Percentiles rank a stretch among this genome's conserved stretches.
phyloP scores from a whole-genome alignment of 768 basidiomycete genomes.

The Sporobolomyces phaffii region DNA sequence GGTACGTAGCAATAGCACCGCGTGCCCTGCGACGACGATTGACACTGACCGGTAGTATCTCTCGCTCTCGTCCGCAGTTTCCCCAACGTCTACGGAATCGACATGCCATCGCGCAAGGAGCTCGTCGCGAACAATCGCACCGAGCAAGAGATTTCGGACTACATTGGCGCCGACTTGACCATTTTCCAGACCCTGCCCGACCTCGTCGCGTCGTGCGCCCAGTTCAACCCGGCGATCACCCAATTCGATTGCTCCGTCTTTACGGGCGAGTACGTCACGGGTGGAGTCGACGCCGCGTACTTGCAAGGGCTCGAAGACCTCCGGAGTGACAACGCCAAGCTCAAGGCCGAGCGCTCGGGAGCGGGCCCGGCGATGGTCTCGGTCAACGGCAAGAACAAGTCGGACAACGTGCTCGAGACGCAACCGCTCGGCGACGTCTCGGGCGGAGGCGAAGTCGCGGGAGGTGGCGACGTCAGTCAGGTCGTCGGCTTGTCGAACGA shows the following conservation, averaged over 20 bases:
- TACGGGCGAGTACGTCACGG: conserved; percentile 93
- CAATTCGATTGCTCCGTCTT: conserved; percentile 96
- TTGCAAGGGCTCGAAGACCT: conserved; percentile 65
- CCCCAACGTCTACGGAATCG: conserved; percentile 97
- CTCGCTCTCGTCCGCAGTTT: conserved; percentile 51
- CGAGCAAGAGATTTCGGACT: conserved; percentile 62
- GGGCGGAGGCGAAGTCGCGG: conserved; percentile 29
- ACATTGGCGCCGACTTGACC: conserved; percentile 89
- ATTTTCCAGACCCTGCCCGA: conserved; percentile 91
- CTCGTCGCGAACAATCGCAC: conserved; percentile 79
- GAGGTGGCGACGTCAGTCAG: conserved; percentile 23
- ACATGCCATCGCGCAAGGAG: conserved; percentile 94
- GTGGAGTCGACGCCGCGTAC: conserved; percentile 79
- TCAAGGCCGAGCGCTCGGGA: conserved; percentile 46
- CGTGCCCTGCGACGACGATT: too few relatives aligned
- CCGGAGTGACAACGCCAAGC: conserved; percentile 74
- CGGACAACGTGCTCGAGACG: conserved; percentile 3
- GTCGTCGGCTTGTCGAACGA: conserved; percentile 29
- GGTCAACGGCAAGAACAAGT: conserved; percentile 13
- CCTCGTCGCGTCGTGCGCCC: conserved; percentile 74
- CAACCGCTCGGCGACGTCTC: conserved; percentile 23
- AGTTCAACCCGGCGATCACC: conserved; percentile 64
- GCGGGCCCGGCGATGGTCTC: not conserved
- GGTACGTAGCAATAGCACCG: too few relatives aligned
- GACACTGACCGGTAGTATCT: too few relatives aligned